A percentile compares a stretch with the other conserved stretches of the same genome.
These are phyloP conservation scores for Aureobasidium sp. DNA, from an alignment of 2,329 filamentous ascomycete species.

Conservation along the genomic window DNA sequence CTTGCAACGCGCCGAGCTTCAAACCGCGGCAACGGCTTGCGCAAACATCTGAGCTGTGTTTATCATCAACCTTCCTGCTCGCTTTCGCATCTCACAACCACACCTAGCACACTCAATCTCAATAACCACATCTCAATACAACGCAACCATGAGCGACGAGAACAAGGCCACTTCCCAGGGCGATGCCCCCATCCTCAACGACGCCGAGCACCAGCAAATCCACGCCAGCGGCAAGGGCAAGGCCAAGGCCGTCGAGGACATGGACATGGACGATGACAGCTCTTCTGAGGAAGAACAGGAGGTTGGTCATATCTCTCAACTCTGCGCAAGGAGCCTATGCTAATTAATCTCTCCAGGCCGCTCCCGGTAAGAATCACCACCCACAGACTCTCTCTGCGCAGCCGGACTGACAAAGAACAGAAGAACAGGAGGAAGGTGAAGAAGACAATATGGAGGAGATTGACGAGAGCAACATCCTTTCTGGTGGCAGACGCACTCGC, in stretches of 20 bases:
- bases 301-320: slow-evolving; percentile 19
- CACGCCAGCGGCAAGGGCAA: slow-evolving; percentile 70
- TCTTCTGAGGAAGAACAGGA: slow-evolving; percentile 59
- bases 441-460: slow-evolving; percentile 85
- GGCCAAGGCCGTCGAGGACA: slow-evolving; percentile 51
- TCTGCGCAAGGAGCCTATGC: slow-evolving; percentile 6
- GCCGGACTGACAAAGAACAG: neutral
- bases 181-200: slow-evolving; percentile 14
- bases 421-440: slow-evolving; percentile 59
- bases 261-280: slow-evolving; percentile 61
- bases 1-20: neutral
- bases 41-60: slow-evolving; percentile 8
- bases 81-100: neutral
- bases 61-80: neutral
- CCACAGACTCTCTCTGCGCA: neutral
- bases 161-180: slow-evolving; percentile 18
- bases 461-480: slow-evolving; percentile 78
- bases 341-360: neutral
- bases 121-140: neutral
- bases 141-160: slow-evolving; percentile 19
- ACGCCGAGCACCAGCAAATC: slow-evolving; percentile 16
- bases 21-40: slow-evolving; percentile 3
- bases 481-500: slow-evolving; percentile 71
- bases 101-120: neutral
- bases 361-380: slow-evolving; percentile 7